These are phyloP conservation scores for Phytophthora pini DNA, from an alignment of 352 stramenopile genomes.

Conservation along the genomic window DNA sequence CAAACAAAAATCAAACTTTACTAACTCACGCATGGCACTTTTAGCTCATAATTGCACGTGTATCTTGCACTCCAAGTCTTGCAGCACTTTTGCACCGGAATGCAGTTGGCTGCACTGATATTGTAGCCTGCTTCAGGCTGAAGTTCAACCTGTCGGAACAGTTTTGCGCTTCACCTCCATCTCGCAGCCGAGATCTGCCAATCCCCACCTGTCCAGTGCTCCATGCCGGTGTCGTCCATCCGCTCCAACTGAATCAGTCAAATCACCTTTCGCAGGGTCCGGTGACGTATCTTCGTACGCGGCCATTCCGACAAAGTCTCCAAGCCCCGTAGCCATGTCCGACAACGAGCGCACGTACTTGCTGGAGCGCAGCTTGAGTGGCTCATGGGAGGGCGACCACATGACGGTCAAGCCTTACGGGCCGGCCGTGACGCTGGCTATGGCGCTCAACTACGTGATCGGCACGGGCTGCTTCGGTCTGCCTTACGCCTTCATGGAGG, in stretches of 20 bases:
- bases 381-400: constrained; percentile 38
- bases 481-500: constrained; percentile 79
- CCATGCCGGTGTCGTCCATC: constrained; percentile 5
- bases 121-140: neutral
- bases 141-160: neutral
- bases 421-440: constrained; percentile 70
- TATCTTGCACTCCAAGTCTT: too few relatives aligned
- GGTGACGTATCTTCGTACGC: constrained; percentile 21
- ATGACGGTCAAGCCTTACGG: constrained; percentile 77
- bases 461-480: constrained; percentile 88
- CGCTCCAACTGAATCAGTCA: constrained; percentile 12
- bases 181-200: constrained; percentile 2
- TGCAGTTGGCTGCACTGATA: neutral
- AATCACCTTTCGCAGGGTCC: constrained; percentile 24
- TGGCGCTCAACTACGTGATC: constrained; percentile 90
- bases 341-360: constrained; percentile 31
- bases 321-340: constrained; percentile 17
- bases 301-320: constrained; percentile 26
- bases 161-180: neutral
- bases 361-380: constrained; percentile 35
- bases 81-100: neutral
- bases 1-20: too few relatives aligned
- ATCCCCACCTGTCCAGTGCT: constrained; percentile 5
- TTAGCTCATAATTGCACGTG: too few relatives aligned
- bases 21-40: too few relatives aligned